These are phyloP conservation scores for Holtermanniella nyarrowii DNA, from an alignment of 768 basidiomycete species.

Conservation along the genomic window DNA sequence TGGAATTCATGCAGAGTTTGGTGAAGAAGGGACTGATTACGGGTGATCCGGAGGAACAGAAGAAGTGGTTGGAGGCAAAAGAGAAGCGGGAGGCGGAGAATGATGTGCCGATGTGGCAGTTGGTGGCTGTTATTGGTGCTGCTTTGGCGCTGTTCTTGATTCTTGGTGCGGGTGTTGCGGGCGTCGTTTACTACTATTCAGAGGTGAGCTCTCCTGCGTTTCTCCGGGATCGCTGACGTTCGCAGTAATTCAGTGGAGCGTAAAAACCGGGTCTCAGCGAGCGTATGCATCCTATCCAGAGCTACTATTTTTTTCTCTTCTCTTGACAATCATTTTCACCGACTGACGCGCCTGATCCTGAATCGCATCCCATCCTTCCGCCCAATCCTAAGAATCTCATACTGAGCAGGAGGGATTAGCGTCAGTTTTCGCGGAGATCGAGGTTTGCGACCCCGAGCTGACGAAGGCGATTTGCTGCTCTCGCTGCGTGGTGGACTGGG, in stretches of 20 bases:
- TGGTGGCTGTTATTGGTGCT: slow-evolving; percentile 16
- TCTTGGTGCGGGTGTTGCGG: neutral
- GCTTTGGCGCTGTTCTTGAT: slow-evolving; percentile 8
- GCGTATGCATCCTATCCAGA: neutral
- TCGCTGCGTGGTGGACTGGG: too few relatives aligned
- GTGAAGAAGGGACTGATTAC: slow-evolving; percentile 40
- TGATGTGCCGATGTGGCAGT: slow-evolving; percentile 11
- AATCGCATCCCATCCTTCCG: neutral
- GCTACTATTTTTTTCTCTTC: too few relatives aligned
- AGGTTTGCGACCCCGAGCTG: too few relatives aligned
- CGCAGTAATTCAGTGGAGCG: neutral
- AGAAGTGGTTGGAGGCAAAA: slow-evolving; percentile 10
- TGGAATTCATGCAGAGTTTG: slow-evolving; percentile 45
- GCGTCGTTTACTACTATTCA: neutral
- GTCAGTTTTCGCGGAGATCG: too few relatives aligned
- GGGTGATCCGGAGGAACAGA: slow-evolving; percentile 11
- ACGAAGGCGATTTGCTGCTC: too few relatives aligned
- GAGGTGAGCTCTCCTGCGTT: neutral
- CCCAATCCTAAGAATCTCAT: neutral
- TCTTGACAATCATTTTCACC: neutral
- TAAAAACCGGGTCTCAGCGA: neutral
- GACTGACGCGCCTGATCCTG: neutral
- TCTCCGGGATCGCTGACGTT: neutral
- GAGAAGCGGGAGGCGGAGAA: slow-evolving; percentile 3
- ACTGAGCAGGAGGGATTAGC: too few relatives aligned